phyloP scores from a whole-genome alignment of 2,329 filamentous ascomycete genomes.

The Cladosporium sp. region DNA sequence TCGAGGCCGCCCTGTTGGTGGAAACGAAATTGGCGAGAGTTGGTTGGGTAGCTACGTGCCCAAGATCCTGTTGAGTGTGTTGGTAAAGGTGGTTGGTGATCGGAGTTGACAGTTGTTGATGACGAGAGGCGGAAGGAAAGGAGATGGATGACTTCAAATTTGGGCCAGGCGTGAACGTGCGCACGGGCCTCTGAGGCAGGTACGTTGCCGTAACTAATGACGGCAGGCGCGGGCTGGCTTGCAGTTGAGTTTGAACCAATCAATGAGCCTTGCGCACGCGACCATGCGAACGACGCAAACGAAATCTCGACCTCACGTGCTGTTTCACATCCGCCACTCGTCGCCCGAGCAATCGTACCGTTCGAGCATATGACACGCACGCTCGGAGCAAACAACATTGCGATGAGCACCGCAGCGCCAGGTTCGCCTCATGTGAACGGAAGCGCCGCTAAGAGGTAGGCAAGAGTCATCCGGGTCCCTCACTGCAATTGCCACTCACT shows the following conservation, averaged over 20 bases:
- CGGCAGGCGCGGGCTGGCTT: conserved; percentile 21
- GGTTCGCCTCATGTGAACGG: conserved; percentile 11
- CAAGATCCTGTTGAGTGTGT: conserved; percentile 34
- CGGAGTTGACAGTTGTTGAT: conserved; percentile 31
- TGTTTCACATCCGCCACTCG: conserved; percentile 1
- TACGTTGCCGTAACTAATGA: conserved; percentile 14
- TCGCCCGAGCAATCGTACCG: background rate
- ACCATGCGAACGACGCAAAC: conserved; percentile 14
- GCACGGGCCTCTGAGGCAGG: conserved; percentile 3
- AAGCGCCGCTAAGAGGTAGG: conserved; percentile 14
- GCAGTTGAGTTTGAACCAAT: conserved; percentile 7
- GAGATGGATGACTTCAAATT: conserved; percentile 23
- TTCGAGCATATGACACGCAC: background rate
- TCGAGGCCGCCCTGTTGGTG: conserved; percentile 36
- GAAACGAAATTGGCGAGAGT: conserved; percentile 54
- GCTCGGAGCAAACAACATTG: background rate
- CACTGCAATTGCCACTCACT: background rate
- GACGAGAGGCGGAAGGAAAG: conserved; percentile 26
- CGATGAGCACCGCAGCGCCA: background rate
- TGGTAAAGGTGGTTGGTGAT: conserved; percentile 27
- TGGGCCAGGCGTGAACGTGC: conserved; percentile 14
- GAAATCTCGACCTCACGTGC: conserved; percentile 18
- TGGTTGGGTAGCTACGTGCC: conserved; percentile 55
- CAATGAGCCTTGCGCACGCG: conserved; percentile 10
- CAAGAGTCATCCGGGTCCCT: conserved; percentile 16